A percentile compares a stretch with the other conserved stretches of the same genome.
phyloP scores from a whole-genome alignment of 768 basidiomycete species.

The Boletus sensibilis region DNA sequence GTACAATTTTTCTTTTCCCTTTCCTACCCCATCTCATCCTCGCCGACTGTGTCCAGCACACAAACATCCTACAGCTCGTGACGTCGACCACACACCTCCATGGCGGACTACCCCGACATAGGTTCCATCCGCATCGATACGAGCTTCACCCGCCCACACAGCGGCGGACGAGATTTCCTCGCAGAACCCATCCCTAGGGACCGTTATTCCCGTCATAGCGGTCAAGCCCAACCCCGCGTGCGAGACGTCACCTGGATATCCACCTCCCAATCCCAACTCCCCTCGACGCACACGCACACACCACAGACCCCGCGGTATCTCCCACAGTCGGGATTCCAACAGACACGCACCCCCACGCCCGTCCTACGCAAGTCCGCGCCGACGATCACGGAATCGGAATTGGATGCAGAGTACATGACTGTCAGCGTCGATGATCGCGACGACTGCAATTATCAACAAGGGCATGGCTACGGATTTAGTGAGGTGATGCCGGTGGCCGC shows the following conservation, averaged over 20 bases:
- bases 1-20: not conserved
- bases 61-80: not conserved
- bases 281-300: conserved; percentile 30
- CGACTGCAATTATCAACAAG: conserved; percentile 15
- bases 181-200: conserved; percentile 25
- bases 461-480: conserved; percentile 25
- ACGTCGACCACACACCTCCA: conserved; percentile 8
- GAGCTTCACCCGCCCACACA: conserved; percentile 28
- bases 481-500: conserved; percentile 21
- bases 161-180: conserved; percentile 28
- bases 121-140: conserved; percentile 31
- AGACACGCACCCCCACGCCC: conserved; percentile 28
- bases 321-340: conserved; percentile 20
- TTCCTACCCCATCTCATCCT: not conserved
- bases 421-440: conserved; percentile 27
- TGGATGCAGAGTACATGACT: conserved; percentile 36
- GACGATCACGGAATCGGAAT: conserved; percentile 32
- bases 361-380: conserved; percentile 28
- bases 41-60: not conserved
- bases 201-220: conserved; percentile 30
- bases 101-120: conserved; percentile 28
- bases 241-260: conserved; percentile 37
- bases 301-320: conserved; percentile 28
- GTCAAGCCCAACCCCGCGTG: conserved; percentile 24
- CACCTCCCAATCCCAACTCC: conserved; percentile 23